Base-by-base conservation (phyloP, 2,329 filamentous ascomycete genomes). In the Botryotinia calthae region DNA sequence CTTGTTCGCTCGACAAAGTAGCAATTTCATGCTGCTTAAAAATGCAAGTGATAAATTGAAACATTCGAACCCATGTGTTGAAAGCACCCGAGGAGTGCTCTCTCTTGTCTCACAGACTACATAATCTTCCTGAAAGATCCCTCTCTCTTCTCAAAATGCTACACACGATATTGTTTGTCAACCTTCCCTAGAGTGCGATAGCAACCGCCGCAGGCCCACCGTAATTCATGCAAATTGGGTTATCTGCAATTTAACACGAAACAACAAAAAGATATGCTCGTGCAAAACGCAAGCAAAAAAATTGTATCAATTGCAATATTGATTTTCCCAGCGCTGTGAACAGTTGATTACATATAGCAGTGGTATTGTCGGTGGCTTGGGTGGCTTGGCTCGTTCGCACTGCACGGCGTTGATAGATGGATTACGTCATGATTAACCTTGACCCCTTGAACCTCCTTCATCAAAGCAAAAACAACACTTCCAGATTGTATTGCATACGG, bases 391-490 rank as follows among this genome's bases (percentile, higher is more conserved):
- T 28, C 10, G 7, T 42, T 20, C 25, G 4, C 64, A 25, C 34
- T 34, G 2, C 63, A 42, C 28, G 20, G 51, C 12, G 25, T 12
- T n/a, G 48, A n/a, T 51, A 3, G 14, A 10, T 31, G 10, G n/a
- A 42, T 67, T 56, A 67, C 48, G 64, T 67, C 64, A 67, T 68
- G 48, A 68, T 44, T 56, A 42, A 56, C 25, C 54, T 56, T 42
- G 28, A 37, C 48, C 34, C 48, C 16, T 42, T 56, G 34, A 25
- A 42, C 25, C 22, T 40, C 20, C 25, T 18, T 22, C 34, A 51
- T 28, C 34, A 28, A 66, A 54, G 20, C 25, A 34, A 51, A 54
- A 16, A 14, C 25, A n/a, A 4, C 28, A 65, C 16, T 6, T 20
- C 34, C n/a, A 22, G 6, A 25, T 46, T 28, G 16, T 16, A 18